phyloP scores from a whole-genome alignment of 805 yeast species.

The Suhomyces sp. region DNA sequence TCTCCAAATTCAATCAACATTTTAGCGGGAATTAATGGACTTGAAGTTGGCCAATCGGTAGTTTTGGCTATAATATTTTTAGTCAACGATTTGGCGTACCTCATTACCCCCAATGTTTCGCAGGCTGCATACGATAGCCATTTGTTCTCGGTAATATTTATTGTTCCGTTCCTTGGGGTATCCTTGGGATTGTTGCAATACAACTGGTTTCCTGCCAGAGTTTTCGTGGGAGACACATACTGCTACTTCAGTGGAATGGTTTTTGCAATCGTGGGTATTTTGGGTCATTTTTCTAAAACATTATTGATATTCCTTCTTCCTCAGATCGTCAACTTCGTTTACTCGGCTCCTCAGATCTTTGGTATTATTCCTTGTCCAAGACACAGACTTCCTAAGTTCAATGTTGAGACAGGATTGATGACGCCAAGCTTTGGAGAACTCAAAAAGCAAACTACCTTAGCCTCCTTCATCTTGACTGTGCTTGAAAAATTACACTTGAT shows the following conservation, averaged over 20 bases:
- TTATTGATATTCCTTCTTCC: constrained; percentile 82
- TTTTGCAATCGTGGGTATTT: constrained; percentile 92
- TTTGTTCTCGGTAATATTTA: constrained; percentile 70
- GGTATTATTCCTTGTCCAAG: constrained; percentile 90
- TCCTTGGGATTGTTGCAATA: constrained; percentile 69
- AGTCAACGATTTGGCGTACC: constrained; percentile 73
- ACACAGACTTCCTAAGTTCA: constrained; percentile 84
- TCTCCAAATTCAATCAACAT: constrained; percentile 96
- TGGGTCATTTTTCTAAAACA: constrained; percentile 96
- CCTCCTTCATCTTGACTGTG: constrained; percentile 35
- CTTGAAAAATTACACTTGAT: constrained; percentile 54
- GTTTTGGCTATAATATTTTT: constrained; percentile 71
- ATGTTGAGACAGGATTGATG: constrained; percentile 65
- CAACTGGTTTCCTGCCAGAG: constrained; percentile 90
- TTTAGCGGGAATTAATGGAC: constrained; percentile 93
- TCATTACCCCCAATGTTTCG: constrained; percentile 42
- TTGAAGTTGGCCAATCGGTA: constrained; percentile 93
- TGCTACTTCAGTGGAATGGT: constrained; percentile 99
- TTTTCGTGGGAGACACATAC: constrained; percentile 96
- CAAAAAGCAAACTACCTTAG: constrained; percentile 24
- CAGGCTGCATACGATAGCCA: constrained; percentile 74
- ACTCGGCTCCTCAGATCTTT: constrained; percentile 90
- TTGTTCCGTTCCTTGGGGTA: constrained; percentile 86
- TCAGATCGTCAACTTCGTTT: constrained; percentile 85
- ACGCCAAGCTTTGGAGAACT: constrained; percentile 55